Evolutionary conservation across 768 basidiomycete species (phyloP).

Genomic region (Agrocybe praecox): DNA sequence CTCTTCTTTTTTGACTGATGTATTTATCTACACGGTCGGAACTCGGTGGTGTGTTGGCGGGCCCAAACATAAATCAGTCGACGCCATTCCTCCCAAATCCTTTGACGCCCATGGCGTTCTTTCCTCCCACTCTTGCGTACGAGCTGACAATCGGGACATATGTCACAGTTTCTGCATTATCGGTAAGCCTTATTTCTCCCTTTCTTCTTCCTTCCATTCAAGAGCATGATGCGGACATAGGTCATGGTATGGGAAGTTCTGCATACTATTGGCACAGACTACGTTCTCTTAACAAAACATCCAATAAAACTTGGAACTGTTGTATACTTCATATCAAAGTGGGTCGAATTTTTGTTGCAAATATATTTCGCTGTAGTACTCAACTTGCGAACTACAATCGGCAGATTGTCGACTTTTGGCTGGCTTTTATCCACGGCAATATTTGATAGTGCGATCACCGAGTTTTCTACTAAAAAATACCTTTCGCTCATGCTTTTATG

Average conservation of each 20-base stretch:
- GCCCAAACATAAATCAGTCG: too few species aligned
- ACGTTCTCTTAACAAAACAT: neutral
- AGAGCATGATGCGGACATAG: neutral
- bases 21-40: neutral
- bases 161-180: neutral
- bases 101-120: slow-evolving; percentile 8
- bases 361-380: neutral
- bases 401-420: too few species aligned
- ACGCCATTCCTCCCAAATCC: too few species aligned
- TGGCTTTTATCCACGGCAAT: too few species aligned
- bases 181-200: neutral
- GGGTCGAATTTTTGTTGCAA: neutral
- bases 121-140: slow-evolving; percentile 3
- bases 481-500: too few species aligned
- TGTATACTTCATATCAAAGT: slow-evolving; percentile 7
- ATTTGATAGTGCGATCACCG: too few species aligned
- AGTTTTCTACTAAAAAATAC: too few species aligned
- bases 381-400: too few species aligned
- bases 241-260: slow-evolving; percentile 6
- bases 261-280: slow-evolving; percentile 6
- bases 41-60: neutral
- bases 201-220: neutral
- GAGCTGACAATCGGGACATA: neutral
- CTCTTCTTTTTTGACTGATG: neutral
- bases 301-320: neutral